Conservation (phyloP, 179 eudicot species). For the Silene coronaria region DNA sequence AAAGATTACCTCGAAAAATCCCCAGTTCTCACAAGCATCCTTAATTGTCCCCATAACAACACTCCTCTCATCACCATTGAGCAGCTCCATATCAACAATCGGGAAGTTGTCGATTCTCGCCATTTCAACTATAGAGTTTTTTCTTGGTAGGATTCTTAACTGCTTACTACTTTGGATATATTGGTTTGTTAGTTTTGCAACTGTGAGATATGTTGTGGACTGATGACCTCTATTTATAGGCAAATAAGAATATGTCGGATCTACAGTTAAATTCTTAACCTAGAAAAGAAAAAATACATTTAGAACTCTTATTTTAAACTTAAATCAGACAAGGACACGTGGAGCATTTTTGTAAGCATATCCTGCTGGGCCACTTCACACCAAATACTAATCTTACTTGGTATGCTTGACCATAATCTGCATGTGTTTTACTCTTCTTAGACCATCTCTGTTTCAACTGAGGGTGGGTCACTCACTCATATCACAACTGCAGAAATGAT, state of each 20-base stretch:
- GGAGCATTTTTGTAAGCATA: constrained; percentile 32
- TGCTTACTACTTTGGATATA: not conserved
- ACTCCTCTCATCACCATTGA: constrained; percentile 50
- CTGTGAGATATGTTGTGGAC: constrained; percentile 7
- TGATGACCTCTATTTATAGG: constrained; percentile 17
- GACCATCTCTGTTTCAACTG: constrained; percentile 9
- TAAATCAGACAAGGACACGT: constrained; percentile 20
- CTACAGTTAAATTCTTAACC: not conserved
- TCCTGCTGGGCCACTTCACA: constrained; percentile 28
- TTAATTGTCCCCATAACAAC: constrained; percentile 42
- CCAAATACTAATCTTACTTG: not conserved
- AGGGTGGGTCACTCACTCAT: too few species aligned
- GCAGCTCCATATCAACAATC: constrained; percentile 55
- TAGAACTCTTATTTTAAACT: not conserved
- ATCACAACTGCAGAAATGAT: too few species aligned
- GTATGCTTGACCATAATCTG: not conserved
- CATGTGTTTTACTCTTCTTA: not conserved
- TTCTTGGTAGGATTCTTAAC: constrained; percentile 4
- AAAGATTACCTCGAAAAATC: constrained; percentile 56
- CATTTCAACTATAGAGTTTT: not conserved
- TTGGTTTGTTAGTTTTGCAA: not conserved
- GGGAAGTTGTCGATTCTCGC: constrained; percentile 50
- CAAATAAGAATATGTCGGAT: not conserved
- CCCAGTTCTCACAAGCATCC: constrained; percentile 76
- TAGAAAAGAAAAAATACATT: not conserved